Percentiles rank a stretch among this genome's conserved stretches.
phyloP scores from a whole-genome alignment of 306 rosid genomes.

The Castanea mollissima region DNA sequence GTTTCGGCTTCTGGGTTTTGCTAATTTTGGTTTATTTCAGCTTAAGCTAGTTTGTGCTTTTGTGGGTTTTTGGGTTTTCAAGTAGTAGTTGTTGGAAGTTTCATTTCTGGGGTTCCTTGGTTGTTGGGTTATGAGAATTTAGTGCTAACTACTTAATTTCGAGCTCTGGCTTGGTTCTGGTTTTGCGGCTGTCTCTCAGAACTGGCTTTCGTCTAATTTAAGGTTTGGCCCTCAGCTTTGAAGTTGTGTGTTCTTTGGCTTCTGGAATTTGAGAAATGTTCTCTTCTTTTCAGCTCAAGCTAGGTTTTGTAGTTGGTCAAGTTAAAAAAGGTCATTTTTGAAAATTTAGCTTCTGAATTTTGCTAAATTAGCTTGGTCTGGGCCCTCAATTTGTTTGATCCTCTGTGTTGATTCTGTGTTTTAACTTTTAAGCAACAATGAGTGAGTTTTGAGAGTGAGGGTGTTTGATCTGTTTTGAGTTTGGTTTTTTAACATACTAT shows the following conservation, averaged over 20 bases:
- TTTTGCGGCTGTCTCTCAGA: neutral
- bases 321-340: no score
- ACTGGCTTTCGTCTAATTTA: constrained; percentile 3
- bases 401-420: neutral
- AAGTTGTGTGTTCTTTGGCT: constrained; percentile 7
- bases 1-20: constrained; percentile 5
- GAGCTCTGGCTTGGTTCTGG: neutral
- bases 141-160: neutral
- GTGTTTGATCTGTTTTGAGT: no score
- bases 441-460: no score
- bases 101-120: neutral
- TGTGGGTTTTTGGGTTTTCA: neutral
- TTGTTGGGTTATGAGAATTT: neutral
- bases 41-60: neutral
- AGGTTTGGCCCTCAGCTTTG: neutral
- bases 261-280: constrained; percentile 23
- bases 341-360: constrained; percentile 15
- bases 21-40: neutral
- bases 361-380: neutral
- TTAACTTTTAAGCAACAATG: neutral
- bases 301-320: constrained; percentile 6
- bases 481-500: no score
- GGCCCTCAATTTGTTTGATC: constrained; percentile 5
- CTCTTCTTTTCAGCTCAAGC: neutral
- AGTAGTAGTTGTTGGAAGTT: neutral